Base-by-base conservation (phyloP, 768 basidiomycete species). In the Termitomyces sp. region DNA sequence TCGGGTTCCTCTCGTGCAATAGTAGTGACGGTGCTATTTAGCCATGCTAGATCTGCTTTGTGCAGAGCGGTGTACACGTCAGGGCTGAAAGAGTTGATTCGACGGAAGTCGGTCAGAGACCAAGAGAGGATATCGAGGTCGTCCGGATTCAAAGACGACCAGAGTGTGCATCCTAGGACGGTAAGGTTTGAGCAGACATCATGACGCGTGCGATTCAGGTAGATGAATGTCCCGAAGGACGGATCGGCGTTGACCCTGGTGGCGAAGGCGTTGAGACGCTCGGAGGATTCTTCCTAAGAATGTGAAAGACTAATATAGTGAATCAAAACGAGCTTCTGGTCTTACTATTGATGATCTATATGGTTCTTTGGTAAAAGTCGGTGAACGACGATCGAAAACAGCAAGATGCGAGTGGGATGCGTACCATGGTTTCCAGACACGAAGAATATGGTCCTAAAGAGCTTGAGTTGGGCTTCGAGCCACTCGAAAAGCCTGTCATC, bases 141-240 rank as follows among this genome's bases (percentile, higher is more conserved):
- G 17, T 63, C 65, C 0, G 65, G 64, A 55, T 69, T 62, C 40
- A 72, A 65, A 6, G 51, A 49, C 5, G 70, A 64, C 72, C 73
- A 75, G 24, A 76, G 68, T 4, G 74, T 75, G 62, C 73, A 75
- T 5, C 74, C 75, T 14, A 74, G 70, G n/a, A 75, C 60, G 22
- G 71, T 72, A 15, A 71, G 40, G 1, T 56, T 66, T 6, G 65
- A 59, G 4, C 68, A 62, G 22, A 74, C 43, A 51, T 75, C 71
- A 59, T 67, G 61, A 28, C 72, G 68, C 21, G 66, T 69, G 38
- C 67, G 66, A 55, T 71, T 54, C 5, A 75, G 65, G 37, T 69
- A 59, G 21, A 74, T 57, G 60, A 72, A 71, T n/a, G 58, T 57
- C 3, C 68, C 68, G 9, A 58, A 42, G 5, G 28, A 38, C 19